A percentile compares a stretch with the other conserved stretches of the same genome.
Evolutionary conservation across 1,284 basidiomycete genomes (phyloP).

Genomic region (Coniferiporia sulphurascens): DNA sequence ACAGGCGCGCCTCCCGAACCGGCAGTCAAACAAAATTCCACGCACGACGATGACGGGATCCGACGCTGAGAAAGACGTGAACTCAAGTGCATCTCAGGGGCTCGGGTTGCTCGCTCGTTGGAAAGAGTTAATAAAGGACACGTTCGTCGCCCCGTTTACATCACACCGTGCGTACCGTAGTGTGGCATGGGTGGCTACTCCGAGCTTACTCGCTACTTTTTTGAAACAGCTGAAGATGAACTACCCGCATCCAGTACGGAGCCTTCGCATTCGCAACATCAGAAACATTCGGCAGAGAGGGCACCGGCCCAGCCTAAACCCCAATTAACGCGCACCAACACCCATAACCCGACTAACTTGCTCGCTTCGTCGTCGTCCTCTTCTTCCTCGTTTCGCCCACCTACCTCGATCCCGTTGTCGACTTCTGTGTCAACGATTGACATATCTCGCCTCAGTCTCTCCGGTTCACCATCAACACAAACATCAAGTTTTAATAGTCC

Average conservation of each 20-base stretch:
- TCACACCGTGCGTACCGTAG: background rate
- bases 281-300: background rate
- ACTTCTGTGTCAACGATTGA: background rate
- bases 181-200: background rate
- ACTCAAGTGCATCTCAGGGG: background rate
- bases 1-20: constrained; percentile 8
- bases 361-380: constrained; percentile 12
- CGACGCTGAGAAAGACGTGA: constrained; percentile 1
- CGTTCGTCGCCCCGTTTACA: background rate
- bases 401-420: constrained; percentile 1
- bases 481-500: constrained; percentile 6
- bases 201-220: background rate
- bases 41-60: constrained; percentile 5
- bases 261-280: background rate
- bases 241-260: background rate
- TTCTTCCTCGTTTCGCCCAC: constrained; percentile 6
- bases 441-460: background rate
- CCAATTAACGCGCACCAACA: background rate
- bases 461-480: background rate
- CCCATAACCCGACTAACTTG: constrained; percentile 11
- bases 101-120: constrained; percentile 5
- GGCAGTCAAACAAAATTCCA: constrained; percentile 1
- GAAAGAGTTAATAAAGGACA: background rate
- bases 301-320: background rate
- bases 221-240: background rate